Percentiles rank a stretch among this genome's conserved stretches.
phyloP scores from a whole-genome alignment of 495 filamentous ascomycete genomes.

The Chaetomium cochliodes region DNA sequence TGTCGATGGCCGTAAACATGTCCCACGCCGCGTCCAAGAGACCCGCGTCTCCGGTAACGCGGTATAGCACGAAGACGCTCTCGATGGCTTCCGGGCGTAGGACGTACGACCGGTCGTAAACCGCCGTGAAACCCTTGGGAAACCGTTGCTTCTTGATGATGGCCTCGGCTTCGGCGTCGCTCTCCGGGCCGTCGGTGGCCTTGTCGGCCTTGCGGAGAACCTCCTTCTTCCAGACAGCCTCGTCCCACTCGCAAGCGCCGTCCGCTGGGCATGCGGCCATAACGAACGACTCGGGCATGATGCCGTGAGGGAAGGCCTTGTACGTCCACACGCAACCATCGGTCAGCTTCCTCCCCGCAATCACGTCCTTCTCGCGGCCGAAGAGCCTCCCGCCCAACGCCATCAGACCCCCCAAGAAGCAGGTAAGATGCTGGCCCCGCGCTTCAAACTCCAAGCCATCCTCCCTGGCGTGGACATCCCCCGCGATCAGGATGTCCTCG shows the following conservation, averaged over 20 bases:
- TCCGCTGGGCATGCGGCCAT: slow-evolving; percentile 58
- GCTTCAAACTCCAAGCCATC: slow-evolving; percentile 29
- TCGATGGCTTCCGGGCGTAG: slow-evolving; percentile 66
- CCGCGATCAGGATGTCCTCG: slow-evolving; percentile 65
- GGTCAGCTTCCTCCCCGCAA: slow-evolving; percentile 58
- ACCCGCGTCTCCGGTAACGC: slow-evolving; percentile 64
- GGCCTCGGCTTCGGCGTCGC: neutral
- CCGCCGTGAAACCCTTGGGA: slow-evolving; percentile 55
- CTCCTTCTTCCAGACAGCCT: slow-evolving; percentile 33
- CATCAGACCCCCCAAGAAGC: slow-evolving; percentile 86
- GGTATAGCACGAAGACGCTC: slow-evolving; percentile 70
- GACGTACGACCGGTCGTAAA: slow-evolving; percentile 41
- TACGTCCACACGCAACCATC: slow-evolving; percentile 88
- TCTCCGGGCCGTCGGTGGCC: slow-evolving; percentile 36
- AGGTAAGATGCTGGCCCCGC: slow-evolving; percentile 52
- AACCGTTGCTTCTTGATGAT: slow-evolving; percentile 32
- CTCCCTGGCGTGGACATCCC: slow-evolving; percentile 33
- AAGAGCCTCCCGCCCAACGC: slow-evolving; percentile 75
- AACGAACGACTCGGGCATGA: slow-evolving; percentile 78
- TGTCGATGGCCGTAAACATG: slow-evolving; percentile 68
- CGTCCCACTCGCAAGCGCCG: slow-evolving; percentile 30
- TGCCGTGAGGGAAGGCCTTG: slow-evolving; percentile 68
- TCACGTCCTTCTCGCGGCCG: slow-evolving; percentile 57
- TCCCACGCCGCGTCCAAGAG: slow-evolving; percentile 67
- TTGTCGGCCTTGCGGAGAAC: slow-evolving; percentile 18